phyloP scores from a whole-genome alignment of 352 stramenopile genomes.

The Phytophthora boehmeriae region DNA sequence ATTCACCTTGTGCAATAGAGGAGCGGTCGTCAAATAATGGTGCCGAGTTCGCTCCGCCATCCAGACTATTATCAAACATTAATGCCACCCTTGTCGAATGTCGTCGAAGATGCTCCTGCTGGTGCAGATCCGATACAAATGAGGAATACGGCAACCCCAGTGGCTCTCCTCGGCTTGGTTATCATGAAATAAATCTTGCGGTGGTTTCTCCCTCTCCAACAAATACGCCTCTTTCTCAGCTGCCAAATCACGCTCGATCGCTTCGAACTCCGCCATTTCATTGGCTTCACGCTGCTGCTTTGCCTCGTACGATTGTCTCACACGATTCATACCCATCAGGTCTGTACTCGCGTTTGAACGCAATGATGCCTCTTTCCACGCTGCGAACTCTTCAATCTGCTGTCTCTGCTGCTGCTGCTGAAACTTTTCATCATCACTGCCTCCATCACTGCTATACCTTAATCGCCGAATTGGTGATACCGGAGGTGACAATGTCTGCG shows the following conservation, averaged over 20 bases:
- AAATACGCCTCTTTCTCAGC: constrained; percentile 67
- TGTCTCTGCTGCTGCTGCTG: constrained; percentile 7
- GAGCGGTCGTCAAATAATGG: constrained; percentile 45
- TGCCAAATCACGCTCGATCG: constrained; percentile 68
- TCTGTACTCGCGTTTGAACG: constrained; percentile 48
- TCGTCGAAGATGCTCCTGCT: constrained; percentile 23
- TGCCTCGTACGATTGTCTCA: constrained; percentile 63
- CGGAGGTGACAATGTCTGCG: constrained; percentile 24
- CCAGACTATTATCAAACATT: constrained; percentile 40
- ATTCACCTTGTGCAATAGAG: constrained; percentile 23
- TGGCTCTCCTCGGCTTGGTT: constrained; percentile 13
- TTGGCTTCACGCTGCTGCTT: constrained; percentile 63
- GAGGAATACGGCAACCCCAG: constrained; percentile 32
- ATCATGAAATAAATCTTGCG: constrained; percentile 13
- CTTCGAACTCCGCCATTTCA: constrained; percentile 83
- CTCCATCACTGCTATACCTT: constrained; percentile 6
- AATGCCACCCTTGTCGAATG: constrained; percentile 9
- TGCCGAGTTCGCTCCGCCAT: constrained; percentile 49
- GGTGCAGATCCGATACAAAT: constrained; percentile 31
- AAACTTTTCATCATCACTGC: background rate
- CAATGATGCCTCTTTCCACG: constrained; percentile 37
- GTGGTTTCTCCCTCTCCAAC: constrained; percentile 40
- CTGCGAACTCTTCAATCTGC: constrained; percentile 7
- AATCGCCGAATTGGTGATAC: constrained; percentile 21
- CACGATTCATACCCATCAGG: constrained; percentile 54